Percentiles rank a stretch among this genome's conserved stretches.
phyloP scores from a whole-genome alignment of 306 rosid species.

The Erythrophleum fordii region DNA sequence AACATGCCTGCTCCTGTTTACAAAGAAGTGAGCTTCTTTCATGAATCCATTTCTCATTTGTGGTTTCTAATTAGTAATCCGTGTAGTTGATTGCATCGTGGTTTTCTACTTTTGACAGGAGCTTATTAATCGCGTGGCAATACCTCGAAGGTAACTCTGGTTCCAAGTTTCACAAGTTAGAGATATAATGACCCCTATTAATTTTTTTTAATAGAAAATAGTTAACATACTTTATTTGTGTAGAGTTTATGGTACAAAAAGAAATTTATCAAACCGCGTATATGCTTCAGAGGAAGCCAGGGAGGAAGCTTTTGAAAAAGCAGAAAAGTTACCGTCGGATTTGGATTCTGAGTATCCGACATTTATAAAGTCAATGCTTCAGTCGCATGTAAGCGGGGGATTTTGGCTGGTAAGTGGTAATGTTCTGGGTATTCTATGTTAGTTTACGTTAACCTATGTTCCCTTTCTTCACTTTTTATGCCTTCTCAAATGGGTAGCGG shows the following conservation, averaged over 20 bases:
- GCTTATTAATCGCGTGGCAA: conserved; percentile 48
- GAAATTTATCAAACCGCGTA: conserved; percentile 67
- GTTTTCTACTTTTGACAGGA: conserved; percentile 43
- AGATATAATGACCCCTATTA: neutral
- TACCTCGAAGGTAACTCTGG: conserved; percentile 57
- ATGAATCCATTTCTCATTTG: neutral
- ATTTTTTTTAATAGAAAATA: neutral
- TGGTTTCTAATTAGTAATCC: neutral
- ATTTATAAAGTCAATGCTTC: conserved; percentile 79
- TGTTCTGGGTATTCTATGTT: neutral
- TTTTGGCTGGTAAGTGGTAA: conserved; percentile 93
- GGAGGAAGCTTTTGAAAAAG: conserved; percentile 58
- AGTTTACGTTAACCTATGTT: neutral
- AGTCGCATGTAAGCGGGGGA: conserved; percentile 82
- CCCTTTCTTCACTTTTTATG: neutral
- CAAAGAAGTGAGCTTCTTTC: conserved; percentile 52
- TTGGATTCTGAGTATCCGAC: conserved; percentile 55
- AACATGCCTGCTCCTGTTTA: conserved; percentile 64
- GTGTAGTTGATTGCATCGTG: neutral
- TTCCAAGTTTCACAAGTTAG: neutral
- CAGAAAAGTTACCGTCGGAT: conserved; percentile 50
- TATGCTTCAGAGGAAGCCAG: conserved; percentile 71
- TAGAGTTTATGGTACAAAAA: conserved; percentile 44
- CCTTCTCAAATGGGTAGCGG: neutral
- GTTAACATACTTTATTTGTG: neutral